Conservation (phyloP, 257 asterid species). For the Salvia hispanica region DNA sequence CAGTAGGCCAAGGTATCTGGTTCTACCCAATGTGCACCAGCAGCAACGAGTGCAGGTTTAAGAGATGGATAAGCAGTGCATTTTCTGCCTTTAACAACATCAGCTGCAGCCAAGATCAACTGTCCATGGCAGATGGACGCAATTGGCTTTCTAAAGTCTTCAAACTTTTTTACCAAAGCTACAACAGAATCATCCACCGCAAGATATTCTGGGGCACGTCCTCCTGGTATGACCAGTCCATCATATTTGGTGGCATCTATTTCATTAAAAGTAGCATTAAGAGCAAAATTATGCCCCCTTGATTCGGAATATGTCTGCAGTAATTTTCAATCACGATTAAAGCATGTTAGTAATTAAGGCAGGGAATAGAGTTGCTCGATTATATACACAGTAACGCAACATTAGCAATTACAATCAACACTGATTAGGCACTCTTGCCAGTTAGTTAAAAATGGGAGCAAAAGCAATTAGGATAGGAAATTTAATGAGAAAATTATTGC, state of each 20-base stretch:
- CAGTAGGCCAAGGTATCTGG: conserved; percentile 80
- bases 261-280: conserved; percentile 83
- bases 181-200: conserved; percentile 69
- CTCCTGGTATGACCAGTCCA: conserved; percentile 88
- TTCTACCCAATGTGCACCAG: conserved; percentile 92
- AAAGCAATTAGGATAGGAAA: not conserved
- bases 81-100: conserved; percentile 56
- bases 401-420: conserved; percentile 7
- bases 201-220: conserved; percentile 98
- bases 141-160: conserved; percentile 55
- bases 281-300: conserved; percentile 82
- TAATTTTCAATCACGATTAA: conserved; percentile 27
- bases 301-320: conserved; percentile 88
- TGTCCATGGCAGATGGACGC: conserved; percentile 93
- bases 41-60: conserved; percentile 72
- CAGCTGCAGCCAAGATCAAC: conserved; percentile 88
- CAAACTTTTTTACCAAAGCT: conserved; percentile 61
- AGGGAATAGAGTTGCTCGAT: not conserved
- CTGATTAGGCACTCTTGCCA: conserved; percentile 4
- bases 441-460: not conserved
- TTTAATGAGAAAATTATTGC: not conserved
- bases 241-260: conserved; percentile 67
- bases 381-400: not conserved
- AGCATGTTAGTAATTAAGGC: conserved; percentile 7
- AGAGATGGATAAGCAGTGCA: conserved; percentile 89